These are phyloP conservation scores for Pyrenochaeta sp. DNA, from an alignment of 2,329 filamentous ascomycete genomes.

Conservation along the genomic window DNA sequence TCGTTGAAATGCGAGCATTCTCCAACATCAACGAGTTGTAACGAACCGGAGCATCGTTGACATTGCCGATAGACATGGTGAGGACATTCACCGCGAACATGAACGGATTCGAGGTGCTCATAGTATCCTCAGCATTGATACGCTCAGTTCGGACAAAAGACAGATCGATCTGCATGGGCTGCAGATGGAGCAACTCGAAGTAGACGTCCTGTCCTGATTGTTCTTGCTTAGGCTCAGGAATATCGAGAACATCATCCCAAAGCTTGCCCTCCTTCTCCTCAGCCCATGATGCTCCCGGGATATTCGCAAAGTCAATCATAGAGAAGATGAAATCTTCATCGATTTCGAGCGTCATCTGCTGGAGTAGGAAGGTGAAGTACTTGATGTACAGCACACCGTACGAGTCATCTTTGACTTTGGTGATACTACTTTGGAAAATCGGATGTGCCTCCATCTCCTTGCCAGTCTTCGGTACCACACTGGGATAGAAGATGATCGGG, in stretches of 20 bases:
- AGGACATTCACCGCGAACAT: constrained; percentile 99
- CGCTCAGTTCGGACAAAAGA: constrained; percentile 97
- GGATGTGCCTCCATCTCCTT: constrained; percentile 97
- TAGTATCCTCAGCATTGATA: constrained; percentile 94
- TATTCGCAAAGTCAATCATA: constrained; percentile 91
- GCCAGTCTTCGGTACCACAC: constrained; percentile 95
- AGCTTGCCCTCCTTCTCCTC: constrained; percentile 83
- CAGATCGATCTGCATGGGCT: constrained; percentile 96
- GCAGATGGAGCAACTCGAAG: constrained; percentile 95
- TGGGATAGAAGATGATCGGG: constrained; percentile 95
- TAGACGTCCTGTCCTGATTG: constrained; percentile 93
- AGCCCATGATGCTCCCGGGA: constrained; percentile 87
- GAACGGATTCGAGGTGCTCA: constrained; percentile 84
- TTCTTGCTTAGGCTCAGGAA: constrained; percentile 87
- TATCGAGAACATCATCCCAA: constrained; percentile 87
- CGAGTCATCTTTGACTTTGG: constrained; percentile 95
- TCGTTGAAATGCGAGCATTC: constrained; percentile 89
- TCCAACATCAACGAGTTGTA: constrained; percentile 94
- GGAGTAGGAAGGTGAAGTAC: constrained; percentile 89
- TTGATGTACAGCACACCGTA: constrained; percentile 99
- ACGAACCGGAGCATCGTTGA: constrained; percentile 94
- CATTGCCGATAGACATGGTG: constrained; percentile 99
- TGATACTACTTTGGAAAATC: constrained; percentile 89
- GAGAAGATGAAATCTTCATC: constrained; percentile 99
- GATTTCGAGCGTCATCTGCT: constrained; percentile 97